Evolutionary conservation across 2,329 filamentous ascomycete species (phyloP).

Genomic region (Botrytis pseudocinerea): DNA sequence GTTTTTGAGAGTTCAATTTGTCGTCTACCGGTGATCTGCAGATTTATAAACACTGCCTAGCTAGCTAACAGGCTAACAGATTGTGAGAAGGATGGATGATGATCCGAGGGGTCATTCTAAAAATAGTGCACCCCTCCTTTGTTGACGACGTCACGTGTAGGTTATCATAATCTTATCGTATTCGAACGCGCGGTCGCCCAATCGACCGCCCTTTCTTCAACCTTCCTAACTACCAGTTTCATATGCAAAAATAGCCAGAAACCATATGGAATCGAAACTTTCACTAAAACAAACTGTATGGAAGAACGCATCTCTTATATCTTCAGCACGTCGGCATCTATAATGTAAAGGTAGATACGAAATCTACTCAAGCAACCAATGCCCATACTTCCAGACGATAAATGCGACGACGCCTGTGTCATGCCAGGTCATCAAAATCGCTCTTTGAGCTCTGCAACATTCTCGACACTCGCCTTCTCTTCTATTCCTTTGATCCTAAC

Average conservation of each 20-base stretch:
- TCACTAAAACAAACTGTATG: not conserved
- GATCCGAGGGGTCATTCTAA: not conserved
- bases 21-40: not conserved
- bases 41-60: not conserved
- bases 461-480: constrained; percentile 58
- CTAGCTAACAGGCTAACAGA: not conserved
- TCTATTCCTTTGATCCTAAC: constrained; percentile 69
- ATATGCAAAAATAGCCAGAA: constrained; percentile 13
- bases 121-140: constrained; percentile 17
- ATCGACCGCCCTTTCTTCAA: constrained; percentile 1
- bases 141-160: constrained; percentile 17
- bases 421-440: constrained; percentile 31
- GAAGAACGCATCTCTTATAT: not conserved
- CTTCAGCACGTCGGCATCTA: constrained; percentile 1
- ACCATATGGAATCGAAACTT: not conserved
- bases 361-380: constrained; percentile 33
- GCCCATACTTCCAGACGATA: constrained; percentile 35
- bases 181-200: constrained; percentile 14
- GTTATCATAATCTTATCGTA: constrained; percentile 20
- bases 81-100: not conserved
- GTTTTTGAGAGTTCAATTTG: not conserved
- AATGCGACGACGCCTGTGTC: constrained; percentile 36
- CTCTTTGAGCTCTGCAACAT: constrained; percentile 30
- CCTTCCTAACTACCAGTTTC: constrained; percentile 10
- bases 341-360: constrained; percentile 29